Evolutionary conservation across 805 yeast genomes (phyloP).

Genomic region (Ogataea zsoltii): DNA sequence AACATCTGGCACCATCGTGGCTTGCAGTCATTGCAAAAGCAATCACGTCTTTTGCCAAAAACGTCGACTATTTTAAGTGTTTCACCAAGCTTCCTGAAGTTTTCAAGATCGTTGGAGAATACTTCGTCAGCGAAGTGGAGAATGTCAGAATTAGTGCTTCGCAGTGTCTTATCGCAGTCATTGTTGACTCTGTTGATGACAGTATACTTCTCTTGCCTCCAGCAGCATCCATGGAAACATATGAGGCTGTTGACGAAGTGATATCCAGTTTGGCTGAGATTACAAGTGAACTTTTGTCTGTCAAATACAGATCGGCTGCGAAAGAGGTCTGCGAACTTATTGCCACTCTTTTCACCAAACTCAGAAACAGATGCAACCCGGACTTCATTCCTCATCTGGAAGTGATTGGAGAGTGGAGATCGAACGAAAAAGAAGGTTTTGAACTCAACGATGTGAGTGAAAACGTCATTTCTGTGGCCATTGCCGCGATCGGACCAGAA

Average conservation of each 20-base stretch:
- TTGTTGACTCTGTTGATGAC: constrained; percentile 68
- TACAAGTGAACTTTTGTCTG: constrained; percentile 57
- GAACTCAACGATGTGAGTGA: constrained; percentile 77
- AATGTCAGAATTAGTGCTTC: constrained; percentile 72
- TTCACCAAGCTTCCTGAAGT: constrained; percentile 56
- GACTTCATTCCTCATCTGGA: constrained; percentile 66
- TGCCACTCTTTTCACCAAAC: constrained; percentile 58
- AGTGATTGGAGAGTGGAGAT: constrained; percentile 82
- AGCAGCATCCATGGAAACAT: constrained; percentile 46
- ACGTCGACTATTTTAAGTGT: constrained; percentile 50
- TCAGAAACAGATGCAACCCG: constrained; percentile 69
- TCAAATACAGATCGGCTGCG: constrained; percentile 75
- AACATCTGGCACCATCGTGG: constrained; percentile 92
- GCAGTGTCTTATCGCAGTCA: constrained; percentile 80
- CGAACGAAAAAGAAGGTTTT: constrained; percentile 69
- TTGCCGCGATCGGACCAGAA: constrained; percentile 84
- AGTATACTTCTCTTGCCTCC: constrained; percentile 55
- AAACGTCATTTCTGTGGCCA: constrained; percentile 73
- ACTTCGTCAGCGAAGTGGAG: constrained; percentile 66
- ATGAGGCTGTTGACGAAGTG: constrained; percentile 56
- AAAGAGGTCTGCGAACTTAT: constrained; percentile 71
- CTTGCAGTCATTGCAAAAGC: constrained; percentile 91
- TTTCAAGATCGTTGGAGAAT: constrained; percentile 59
- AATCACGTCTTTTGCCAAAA: constrained; percentile 49
- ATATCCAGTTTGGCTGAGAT: constrained; percentile 53